Evolutionary conservation across 148 eudicot species (phyloP).

Genomic region (Vaccinium corymbosum): DNA sequence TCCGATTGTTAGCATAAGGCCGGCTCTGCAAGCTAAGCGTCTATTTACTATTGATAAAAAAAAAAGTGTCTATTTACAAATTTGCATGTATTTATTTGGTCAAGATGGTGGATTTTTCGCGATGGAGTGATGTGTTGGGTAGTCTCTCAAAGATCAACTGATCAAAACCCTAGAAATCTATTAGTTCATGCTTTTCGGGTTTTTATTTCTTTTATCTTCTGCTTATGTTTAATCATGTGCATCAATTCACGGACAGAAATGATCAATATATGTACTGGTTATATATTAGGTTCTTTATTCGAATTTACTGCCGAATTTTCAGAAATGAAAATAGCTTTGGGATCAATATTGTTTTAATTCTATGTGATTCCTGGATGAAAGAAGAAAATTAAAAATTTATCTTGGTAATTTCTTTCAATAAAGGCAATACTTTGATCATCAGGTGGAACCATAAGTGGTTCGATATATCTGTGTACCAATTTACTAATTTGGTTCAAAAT

Average conservation of each 20-base stretch:
- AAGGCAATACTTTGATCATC: not conserved
- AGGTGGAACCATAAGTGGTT: not conserved
- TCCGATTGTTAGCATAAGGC: no score
- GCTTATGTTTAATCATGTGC: constrained; percentile 14
- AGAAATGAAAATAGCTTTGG: not conserved
- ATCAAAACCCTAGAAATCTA: constrained; percentile 26
- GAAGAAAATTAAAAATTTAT: not conserved
- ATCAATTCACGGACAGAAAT: not conserved
- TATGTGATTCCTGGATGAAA: not conserved
- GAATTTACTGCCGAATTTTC: not conserved
- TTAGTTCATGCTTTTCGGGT: constrained; percentile 1
- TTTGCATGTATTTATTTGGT: not conserved
- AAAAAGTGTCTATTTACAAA: not conserved
- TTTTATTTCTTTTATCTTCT: not conserved
- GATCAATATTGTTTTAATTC: not conserved
- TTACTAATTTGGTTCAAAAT: not conserved
- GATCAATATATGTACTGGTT: not conserved
- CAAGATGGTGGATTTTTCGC: not conserved
- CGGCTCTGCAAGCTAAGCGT: no score
- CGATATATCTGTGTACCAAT: not conserved
- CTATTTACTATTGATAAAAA: no score
- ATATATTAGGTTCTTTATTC: not conserved
- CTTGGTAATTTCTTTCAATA: not conserved
- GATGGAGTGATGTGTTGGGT: not conserved
- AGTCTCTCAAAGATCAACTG: not conserved